Evolutionary conservation across 139 green algal species (phyloP).

Genomic region (Picochlorum sp.): DNA sequence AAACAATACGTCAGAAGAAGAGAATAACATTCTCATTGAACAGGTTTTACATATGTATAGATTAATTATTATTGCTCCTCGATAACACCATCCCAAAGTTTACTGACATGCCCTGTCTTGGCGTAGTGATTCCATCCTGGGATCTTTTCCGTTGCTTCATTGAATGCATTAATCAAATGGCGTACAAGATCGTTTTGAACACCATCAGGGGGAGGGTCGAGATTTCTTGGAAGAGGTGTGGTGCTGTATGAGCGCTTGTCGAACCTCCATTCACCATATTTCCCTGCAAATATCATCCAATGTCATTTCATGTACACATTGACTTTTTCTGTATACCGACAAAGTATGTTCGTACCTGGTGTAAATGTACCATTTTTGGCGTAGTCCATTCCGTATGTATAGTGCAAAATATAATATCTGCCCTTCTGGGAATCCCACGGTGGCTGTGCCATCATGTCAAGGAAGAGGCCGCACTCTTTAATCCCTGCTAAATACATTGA

Average conservation of each 20-base stretch:
- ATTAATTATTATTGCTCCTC: too few species aligned
- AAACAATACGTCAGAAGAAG: too few species aligned
- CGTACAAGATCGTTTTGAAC: slow-evolving; percentile 79
- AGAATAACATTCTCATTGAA: too few species aligned
- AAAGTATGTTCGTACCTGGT: slow-evolving; percentile 2
- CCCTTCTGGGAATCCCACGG: slow-evolving; percentile 75
- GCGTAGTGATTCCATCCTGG: slow-evolving; percentile 66
- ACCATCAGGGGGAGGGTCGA: slow-evolving; percentile 46
- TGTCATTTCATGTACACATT: not conserved
- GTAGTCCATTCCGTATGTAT: slow-evolving; percentile 96
- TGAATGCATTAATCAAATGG: slow-evolving; percentile 42
- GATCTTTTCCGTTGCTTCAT: slow-evolving; percentile 32
- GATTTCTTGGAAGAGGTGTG: slow-evolving; percentile 49
- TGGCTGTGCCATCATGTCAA: slow-evolving; percentile 73
- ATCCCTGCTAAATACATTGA: slow-evolving; percentile 56
- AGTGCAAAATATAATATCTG: slow-evolving; percentile 89
- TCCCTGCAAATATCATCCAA: slow-evolving; percentile 32
- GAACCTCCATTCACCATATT: slow-evolving; percentile 86
- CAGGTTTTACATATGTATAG: too few species aligned
- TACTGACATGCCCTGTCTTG: slow-evolving; percentile 31
- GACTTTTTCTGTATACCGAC: not conserved
- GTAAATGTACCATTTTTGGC: slow-evolving; percentile 60
- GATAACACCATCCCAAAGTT: slow-evolving; percentile 41
- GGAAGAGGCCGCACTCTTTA: slow-evolving; percentile 48
- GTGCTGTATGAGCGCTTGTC: slow-evolving; percentile 83